phyloP scores from a whole-genome alignment of 148 eudicot species.

The Fagopyrum tataricum region DNA sequence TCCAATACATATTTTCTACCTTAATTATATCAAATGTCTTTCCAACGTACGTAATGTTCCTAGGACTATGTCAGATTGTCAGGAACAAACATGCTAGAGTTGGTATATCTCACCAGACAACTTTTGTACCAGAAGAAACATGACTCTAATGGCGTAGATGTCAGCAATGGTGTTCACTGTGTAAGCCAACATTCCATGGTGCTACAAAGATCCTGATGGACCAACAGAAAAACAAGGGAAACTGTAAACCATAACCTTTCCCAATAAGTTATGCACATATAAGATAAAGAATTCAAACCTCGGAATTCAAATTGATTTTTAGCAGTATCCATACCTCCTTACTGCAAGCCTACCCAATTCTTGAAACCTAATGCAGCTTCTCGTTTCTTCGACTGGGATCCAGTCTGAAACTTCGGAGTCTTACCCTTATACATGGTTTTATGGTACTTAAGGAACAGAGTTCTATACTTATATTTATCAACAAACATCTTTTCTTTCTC shows the following conservation, averaged over 20 bases:
- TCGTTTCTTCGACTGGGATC: slow-evolving; percentile 57
- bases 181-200: not conserved
- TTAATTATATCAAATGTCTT: too few relatives aligned
- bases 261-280: not conserved
- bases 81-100: too few relatives aligned
- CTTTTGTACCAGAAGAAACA: not conserved
- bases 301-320: not conserved
- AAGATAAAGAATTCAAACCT: not conserved
- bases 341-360: slow-evolving; percentile 73
- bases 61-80: too few relatives aligned
- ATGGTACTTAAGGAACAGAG: slow-evolving; percentile 77
- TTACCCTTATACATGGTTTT: slow-evolving; percentile 78
- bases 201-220: not conserved
- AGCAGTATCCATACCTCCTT: slow-evolving; percentile 13
- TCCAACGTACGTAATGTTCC: too few relatives aligned
- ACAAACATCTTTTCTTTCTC: slow-evolving; percentile 77
- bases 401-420: slow-evolving; percentile 64
- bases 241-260: not conserved
- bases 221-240: not conserved
- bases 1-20: too few relatives aligned
- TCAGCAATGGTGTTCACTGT: not conserved
- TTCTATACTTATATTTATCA: slow-evolving; percentile 81
- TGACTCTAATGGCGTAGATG: not conserved
- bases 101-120: too few relatives aligned
- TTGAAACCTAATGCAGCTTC: slow-evolving; percentile 77